A percentile compares a stretch with the other conserved stretches of the same genome.
phyloP scores from a whole-genome alignment of 2,329 filamentous ascomycete genomes.

The Diaporthe destruens region DNA sequence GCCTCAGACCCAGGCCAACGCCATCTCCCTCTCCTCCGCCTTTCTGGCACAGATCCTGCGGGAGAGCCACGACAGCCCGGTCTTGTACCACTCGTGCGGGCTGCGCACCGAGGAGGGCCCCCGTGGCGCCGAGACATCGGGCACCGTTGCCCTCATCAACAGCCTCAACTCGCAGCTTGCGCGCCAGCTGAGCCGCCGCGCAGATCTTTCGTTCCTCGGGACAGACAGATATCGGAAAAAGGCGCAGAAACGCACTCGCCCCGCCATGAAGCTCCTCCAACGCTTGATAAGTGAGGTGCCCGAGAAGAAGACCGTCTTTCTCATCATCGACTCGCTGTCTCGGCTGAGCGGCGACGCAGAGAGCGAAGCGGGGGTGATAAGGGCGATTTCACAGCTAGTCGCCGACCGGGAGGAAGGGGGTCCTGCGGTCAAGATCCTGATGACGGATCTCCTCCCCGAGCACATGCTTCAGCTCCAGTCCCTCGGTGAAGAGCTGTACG shows the following conservation, averaged over 20 bases:
- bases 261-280: not conserved
- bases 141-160: not conserved
- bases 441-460: not conserved
- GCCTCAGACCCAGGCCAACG: not conserved
- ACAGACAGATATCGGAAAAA: not conserved
- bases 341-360: slow-evolving; percentile 14
- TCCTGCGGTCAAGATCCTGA: not conserved
- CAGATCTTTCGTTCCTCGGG: not conserved
- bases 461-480: not conserved
- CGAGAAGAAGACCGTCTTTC: not conserved
- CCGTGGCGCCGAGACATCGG: not conserved
- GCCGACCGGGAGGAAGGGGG: not conserved
- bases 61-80: not conserved
- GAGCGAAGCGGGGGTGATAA: not conserved
- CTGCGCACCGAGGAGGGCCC: not conserved
- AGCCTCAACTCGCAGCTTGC: not conserved
- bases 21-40: not conserved
- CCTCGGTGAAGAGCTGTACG: not conserved
- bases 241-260: not conserved
- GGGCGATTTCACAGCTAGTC: not conserved
- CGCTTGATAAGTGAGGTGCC: not conserved
- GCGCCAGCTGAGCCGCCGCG: not conserved
- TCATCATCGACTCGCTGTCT: not conserved
- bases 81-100: not conserved
- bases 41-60: not conserved